A percentile compares a stretch with the other conserved stretches of the same genome.
These are phyloP conservation scores for Yarrowia sp. DNA, from an alignment of 805 yeast species.

Conservation along the genomic window DNA sequence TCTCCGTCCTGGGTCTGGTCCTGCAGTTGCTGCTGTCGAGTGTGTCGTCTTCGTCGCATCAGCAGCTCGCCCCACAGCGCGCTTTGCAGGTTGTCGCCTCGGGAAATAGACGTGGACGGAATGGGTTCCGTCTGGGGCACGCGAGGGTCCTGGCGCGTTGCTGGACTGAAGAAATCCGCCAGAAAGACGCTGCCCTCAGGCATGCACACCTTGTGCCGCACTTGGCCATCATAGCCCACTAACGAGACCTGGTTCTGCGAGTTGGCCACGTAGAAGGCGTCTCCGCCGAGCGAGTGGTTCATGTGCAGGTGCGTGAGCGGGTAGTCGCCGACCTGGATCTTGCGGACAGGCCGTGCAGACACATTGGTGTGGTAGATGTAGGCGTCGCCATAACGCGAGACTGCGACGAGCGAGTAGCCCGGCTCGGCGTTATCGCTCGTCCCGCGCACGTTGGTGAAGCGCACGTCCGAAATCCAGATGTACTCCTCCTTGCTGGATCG, in stretches of 20 bases:
- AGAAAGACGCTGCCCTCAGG: constrained; percentile 15
- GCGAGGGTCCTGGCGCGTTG: not conserved
- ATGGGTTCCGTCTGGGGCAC: not conserved
- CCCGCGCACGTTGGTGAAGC: constrained; percentile 2
- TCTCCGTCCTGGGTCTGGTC: not conserved
- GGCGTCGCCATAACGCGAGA: constrained; percentile 16
- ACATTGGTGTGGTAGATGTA: constrained; percentile 18
- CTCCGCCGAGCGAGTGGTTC: constrained; percentile 19
- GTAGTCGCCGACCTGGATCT: constrained; percentile 17
- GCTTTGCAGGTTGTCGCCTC: not conserved
- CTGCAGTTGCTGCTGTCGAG: not conserved
- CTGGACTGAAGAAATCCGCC: constrained; percentile 23
- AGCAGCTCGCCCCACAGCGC: constrained; percentile 2
- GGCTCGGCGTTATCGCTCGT: not conserved
- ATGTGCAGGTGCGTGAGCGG: constrained; percentile 19
- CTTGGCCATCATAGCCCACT: constrained; percentile 10
- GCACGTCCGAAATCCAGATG: constrained; percentile 22
- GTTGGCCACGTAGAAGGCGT: constrained; percentile 21
- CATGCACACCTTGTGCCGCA: constrained; percentile 6
- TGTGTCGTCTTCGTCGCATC: not conserved
- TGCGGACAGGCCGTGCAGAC: not conserved
- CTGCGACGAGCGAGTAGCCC: constrained; percentile 11
- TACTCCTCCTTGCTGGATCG: constrained; percentile 7
- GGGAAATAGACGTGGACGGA: not conserved
- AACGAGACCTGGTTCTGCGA: constrained; percentile 21